A percentile compares a stretch with the other conserved stretches of the same genome.
Evolutionary conservation across 257 asterid species (phyloP).

Genomic region (Asclepias syriaca): DNA sequence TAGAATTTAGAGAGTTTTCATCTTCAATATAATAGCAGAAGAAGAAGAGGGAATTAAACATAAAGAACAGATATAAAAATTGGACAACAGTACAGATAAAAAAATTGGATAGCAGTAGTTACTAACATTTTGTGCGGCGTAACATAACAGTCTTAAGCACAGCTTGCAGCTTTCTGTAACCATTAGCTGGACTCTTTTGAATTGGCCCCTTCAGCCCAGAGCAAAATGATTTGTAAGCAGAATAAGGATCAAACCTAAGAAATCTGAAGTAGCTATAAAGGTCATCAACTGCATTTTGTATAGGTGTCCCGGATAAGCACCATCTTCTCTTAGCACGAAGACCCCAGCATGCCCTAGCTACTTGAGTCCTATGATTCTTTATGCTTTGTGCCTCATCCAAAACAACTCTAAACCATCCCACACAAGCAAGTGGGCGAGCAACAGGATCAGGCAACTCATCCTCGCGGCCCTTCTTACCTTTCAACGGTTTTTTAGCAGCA

Average conservation of each 20-base stretch:
- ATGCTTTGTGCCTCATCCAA: slow-evolving; percentile 99
- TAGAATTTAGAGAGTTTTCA: neutral
- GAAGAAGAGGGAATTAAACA: neutral
- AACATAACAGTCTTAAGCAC: slow-evolving; percentile 92
- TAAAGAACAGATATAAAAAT: neutral
- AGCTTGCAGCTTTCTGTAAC: slow-evolving; percentile 84
- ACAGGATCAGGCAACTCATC: slow-evolving; percentile 45
- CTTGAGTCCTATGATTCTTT: slow-evolving; percentile 90
- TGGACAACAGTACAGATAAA: neutral
- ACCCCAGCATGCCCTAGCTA: slow-evolving; percentile 99
- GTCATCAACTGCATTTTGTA: slow-evolving; percentile 91
- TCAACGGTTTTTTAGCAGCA: slow-evolving; percentile 43
- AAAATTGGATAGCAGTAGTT: slow-evolving; percentile 1
- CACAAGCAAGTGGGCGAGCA: slow-evolving; percentile 90
- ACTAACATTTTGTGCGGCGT: slow-evolving; percentile 88
- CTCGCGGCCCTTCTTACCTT: slow-evolving; percentile 56
- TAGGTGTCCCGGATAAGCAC: slow-evolving; percentile 99
- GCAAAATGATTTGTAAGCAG: slow-evolving; percentile 62
- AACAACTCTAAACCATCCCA: slow-evolving; percentile 97
- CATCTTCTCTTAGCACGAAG: slow-evolving; percentile 98
- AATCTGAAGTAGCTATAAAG: slow-evolving; percentile 96
- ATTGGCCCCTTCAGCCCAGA: slow-evolving; percentile 78
- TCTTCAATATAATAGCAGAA: neutral
- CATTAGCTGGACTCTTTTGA: slow-evolving; percentile 64
- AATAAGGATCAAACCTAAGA: slow-evolving; percentile 89